A percentile compares a stretch with the other conserved stretches of the same genome.
Evolutionary conservation across 1,284 basidiomycete species (phyloP).

Genomic region (Jaminaea rosea): DNA sequence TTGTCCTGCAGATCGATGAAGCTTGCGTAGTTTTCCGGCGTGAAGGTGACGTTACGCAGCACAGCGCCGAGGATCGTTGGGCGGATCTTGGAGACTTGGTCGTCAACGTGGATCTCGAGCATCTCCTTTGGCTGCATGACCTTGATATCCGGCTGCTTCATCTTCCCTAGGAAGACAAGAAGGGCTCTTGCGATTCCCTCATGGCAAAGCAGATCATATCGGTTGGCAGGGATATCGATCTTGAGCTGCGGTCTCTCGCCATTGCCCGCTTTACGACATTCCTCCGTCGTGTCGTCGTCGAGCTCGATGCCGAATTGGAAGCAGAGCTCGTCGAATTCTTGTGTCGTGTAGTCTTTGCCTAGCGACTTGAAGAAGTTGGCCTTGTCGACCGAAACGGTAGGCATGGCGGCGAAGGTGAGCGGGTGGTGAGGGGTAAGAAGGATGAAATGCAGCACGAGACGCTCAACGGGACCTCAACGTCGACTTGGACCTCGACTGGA

Average conservation of each 20-base stretch:
- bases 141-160: slow-evolving; percentile 54
- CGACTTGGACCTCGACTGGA: too few species aligned
- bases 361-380: slow-evolving; percentile 82
- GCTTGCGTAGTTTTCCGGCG: slow-evolving; percentile 77
- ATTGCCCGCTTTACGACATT: slow-evolving; percentile 64
- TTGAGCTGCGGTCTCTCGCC: slow-evolving; percentile 88
- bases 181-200: slow-evolving; percentile 89
- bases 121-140: slow-evolving; percentile 21
- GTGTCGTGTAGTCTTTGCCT: slow-evolving; percentile 61
- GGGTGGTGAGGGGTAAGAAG: not conserved
- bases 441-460: not conserved
- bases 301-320: slow-evolving; percentile 97
- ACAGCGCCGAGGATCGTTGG: slow-evolving; percentile 86
- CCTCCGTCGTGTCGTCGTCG: slow-evolving; percentile 92
- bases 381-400: slow-evolving; percentile 90
- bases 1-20: slow-evolving; percentile 98
- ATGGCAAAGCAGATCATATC: slow-evolving; percentile 90
- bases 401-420: slow-evolving; percentile 55
- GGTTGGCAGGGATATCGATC: slow-evolving; percentile 92
- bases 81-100: slow-evolving; percentile 56
- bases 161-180: slow-evolving; percentile 70
- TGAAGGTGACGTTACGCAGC: slow-evolving; percentile 79
- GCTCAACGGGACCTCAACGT: too few species aligned
- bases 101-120: slow-evolving; percentile 23
- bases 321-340: slow-evolving; percentile 89